Base-by-base conservation (phyloP, 2,329 filamentous ascomycete genomes). In the Pleomassaria siparia region DNA sequence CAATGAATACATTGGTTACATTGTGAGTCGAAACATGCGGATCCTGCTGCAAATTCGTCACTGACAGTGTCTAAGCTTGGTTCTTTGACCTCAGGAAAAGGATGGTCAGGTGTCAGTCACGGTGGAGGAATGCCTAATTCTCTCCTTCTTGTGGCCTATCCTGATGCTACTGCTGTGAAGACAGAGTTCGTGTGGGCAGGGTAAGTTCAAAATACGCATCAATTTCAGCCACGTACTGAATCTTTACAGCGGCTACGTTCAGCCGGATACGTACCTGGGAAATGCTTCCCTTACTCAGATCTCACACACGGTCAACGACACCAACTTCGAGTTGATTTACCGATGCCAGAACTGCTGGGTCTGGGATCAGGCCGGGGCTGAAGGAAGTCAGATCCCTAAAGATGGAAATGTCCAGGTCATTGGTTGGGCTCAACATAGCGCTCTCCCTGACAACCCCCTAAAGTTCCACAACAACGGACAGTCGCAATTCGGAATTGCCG, bases 291-390 rank as follows among this genome's bases (percentile, higher is more conserved):
- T 88, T 20, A 84, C 80, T 0, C 78, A 83, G 54, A 80, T 87
- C 51, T 80, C 78, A 12, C 78, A 79, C 12, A 76, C 72, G 21
- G 73, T 86, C 47, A 85, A 79, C 56, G 73, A 75, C 13, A 82
- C 79, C 21, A 72, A 80, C 54, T 88, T 81, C 64, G 79, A 79
- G 37, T 62, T 87, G 40, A 77, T 86, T n/a, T 88, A 86, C 71
- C 77, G 82, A 39, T 88, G 85, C 67, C 67, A 83, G 54, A 59
- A 66, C 59, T 76, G 74, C 55, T 76, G 71, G 71, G 54, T 57
- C 11, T 76, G 74, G 74, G 62, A 74, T 44, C 72, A 75, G 28
- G 65, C 67, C 2, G 72, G 72, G 32, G 69, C 67, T n/a, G 55
- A 61, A 12, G 70, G 69, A 39, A 67, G 64, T 8, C 70, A 74